These are phyloP conservation scores for Gossypium armourianum DNA, from an alignment of 441 rosid species.

Conservation along the genomic window DNA sequence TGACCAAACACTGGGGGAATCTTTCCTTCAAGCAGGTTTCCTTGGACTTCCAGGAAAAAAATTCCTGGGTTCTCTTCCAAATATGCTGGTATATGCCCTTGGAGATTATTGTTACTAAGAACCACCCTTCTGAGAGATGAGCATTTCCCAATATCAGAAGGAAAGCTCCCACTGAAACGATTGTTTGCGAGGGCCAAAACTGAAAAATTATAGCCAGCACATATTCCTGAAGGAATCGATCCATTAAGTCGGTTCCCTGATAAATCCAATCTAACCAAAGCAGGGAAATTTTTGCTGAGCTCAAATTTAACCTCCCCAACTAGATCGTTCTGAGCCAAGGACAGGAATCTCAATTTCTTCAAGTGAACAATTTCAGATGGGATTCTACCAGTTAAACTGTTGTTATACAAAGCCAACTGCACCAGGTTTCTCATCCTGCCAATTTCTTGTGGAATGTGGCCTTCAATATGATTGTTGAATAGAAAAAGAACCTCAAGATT, in stretches of 20 bases:
- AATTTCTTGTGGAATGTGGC: conserved; percentile 23
- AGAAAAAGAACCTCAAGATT: conserved; percentile 25
- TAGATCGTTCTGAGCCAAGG: conserved; percentile 32
- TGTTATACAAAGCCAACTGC: conserved; percentile 28
- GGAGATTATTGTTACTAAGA: conserved; percentile 24
- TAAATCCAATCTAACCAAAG: conserved; percentile 24
- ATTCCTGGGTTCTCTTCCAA: conserved; percentile 19
- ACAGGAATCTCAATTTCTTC: conserved; percentile 26
- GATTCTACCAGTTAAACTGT: conserved; percentile 29
- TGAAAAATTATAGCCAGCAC: conserved; percentile 26
- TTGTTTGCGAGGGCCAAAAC: conserved; percentile 29
- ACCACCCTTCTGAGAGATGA: conserved; percentile 27
- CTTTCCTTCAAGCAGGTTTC: conserved; percentile 28
- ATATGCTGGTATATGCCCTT: conserved; percentile 23
- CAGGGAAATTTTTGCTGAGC: conserved; percentile 26
- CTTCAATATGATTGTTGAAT: conserved; percentile 26
- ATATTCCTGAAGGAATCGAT: conserved; percentile 25
- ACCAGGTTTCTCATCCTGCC: conserved; percentile 21
- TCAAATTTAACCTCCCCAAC: conserved; percentile 25
- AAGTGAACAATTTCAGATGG: conserved; percentile 24
- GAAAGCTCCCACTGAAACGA: conserved; percentile 29
- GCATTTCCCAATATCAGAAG: conserved; percentile 22
- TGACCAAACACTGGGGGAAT: conserved; percentile 23
- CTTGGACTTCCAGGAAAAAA: conserved; percentile 18
- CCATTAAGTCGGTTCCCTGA: conserved; percentile 31